Conservation (phyloP, 495 filamentous ascomycete species). For the Chaetomidium leptoderma region DNA sequence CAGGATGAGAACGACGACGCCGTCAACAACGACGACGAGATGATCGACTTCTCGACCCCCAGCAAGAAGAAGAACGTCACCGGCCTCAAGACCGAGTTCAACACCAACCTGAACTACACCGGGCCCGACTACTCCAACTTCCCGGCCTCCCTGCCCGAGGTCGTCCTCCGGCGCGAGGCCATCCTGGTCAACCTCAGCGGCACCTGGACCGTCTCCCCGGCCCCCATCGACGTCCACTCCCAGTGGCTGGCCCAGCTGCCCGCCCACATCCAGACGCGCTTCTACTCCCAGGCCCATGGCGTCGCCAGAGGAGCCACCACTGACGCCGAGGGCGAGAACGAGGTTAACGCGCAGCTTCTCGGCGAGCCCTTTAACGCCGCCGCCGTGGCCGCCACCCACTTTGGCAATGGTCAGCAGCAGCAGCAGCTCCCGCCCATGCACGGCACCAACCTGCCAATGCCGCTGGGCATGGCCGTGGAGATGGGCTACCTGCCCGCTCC, state of each 20-base stretch:
- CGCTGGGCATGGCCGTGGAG: background rate
- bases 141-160: constrained; percentile 37
- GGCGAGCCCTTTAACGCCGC: background rate
- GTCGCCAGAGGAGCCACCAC: background rate
- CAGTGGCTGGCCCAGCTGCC: constrained; percentile 9
- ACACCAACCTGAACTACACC: constrained; percentile 27
- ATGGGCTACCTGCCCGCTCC: too few species aligned
- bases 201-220: constrained; percentile 40
- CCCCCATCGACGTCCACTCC: constrained; percentile 20
- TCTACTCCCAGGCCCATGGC: background rate
- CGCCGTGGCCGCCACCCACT: background rate
- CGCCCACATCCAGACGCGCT: background rate
- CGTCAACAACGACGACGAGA: background rate
- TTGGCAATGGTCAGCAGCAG: background rate
- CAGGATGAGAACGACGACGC: background rate
- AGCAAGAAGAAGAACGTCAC: background rate
- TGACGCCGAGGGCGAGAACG: background rate
- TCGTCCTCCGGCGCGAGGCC: constrained; percentile 31
- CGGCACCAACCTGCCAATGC: too few species aligned
- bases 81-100: background rate
- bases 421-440: background rate
- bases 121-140: constrained; percentile 38
- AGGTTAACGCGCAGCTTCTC: background rate
- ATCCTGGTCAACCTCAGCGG: constrained; percentile 43
- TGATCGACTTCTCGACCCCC: constrained; percentile 1